These are phyloP conservation scores for Candida railenensis DNA, from an alignment of 805 yeast species.

Conservation along the genomic window DNA sequence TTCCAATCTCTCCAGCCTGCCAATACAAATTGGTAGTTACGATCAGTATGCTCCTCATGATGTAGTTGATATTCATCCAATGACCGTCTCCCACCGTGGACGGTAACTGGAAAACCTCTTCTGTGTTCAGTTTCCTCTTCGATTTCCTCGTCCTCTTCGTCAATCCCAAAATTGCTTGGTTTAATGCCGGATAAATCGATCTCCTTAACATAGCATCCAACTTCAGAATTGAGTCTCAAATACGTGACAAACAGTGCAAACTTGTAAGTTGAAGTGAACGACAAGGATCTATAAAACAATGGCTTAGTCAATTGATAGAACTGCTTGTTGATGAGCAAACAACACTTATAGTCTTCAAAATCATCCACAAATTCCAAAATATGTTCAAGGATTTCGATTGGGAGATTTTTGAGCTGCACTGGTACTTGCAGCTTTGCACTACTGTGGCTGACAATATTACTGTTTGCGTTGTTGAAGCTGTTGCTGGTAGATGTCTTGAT, in stretches of 20 bases:
- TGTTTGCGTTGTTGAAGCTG: background rate
- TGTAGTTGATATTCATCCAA: background rate
- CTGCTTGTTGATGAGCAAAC: slow-evolving; percentile 49
- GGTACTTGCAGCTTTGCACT: background rate
- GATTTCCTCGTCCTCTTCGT: slow-evolving; percentile 10
- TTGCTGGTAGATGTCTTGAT: background rate
- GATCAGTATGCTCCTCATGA: background rate
- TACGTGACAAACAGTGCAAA: slow-evolving; percentile 77
- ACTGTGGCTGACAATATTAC: background rate
- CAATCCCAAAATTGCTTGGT: slow-evolving; percentile 29
- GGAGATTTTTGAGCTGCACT: slow-evolving; percentile 30
- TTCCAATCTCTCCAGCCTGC: slow-evolving; percentile 97
- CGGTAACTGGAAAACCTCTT: background rate
- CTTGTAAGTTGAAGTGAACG: slow-evolving; percentile 69
- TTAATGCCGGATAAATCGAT: slow-evolving; percentile 56
- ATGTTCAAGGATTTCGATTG: slow-evolving; percentile 41
- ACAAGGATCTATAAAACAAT: slow-evolving; percentile 53
- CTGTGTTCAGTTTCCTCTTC: background rate
- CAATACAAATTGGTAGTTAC: slow-evolving; percentile 6
- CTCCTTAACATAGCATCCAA: slow-evolving; percentile 55
- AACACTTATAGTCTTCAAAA: slow-evolving; percentile 36
- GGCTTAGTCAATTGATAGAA: slow-evolving; percentile 54
- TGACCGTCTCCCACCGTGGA: background rate
- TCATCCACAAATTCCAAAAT: slow-evolving; percentile 36
- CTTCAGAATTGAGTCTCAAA: slow-evolving; percentile 51